phyloP scores from a whole-genome alignment of 2,329 filamentous ascomycete genomes.

The Pyrenophora graminea region DNA sequence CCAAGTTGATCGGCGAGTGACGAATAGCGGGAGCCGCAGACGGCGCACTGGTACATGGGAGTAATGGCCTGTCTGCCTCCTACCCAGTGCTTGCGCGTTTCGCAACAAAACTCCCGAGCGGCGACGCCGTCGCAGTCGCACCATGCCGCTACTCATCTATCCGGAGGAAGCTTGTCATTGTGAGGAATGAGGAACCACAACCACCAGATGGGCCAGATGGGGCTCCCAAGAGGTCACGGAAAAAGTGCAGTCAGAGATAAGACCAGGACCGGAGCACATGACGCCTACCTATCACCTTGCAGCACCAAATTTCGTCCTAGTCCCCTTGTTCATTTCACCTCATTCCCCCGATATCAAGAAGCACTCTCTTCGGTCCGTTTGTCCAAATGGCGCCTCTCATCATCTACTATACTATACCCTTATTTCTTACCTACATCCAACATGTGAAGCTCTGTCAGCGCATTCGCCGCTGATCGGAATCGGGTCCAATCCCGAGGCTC shows the following conservation, averaged over 20 bases:
- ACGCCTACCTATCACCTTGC: too few species aligned
- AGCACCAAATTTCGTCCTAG: too few species aligned
- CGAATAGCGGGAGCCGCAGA: background rate
- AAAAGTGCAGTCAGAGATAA: conserved; percentile 4
- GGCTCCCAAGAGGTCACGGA: too few species aligned
- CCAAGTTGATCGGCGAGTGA: conserved; percentile 8
- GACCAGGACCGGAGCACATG: background rate
- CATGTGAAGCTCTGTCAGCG: too few species aligned
- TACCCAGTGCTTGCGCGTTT: conserved; percentile 10
- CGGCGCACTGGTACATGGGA: background rate
- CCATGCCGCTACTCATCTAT: conserved; percentile 17
- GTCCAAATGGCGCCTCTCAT: background rate
- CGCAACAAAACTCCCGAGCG: conserved; percentile 16
- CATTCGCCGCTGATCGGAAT: too few species aligned
- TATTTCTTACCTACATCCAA: too few species aligned
- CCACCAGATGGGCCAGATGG: too few species aligned
- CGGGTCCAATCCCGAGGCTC: conserved; percentile 1
- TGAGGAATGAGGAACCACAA: too few species aligned
- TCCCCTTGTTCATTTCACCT: background rate
- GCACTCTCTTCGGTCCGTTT: conserved; percentile 4
- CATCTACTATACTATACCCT: too few species aligned
- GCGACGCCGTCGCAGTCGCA: conserved; percentile 20
- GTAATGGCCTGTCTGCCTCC: conserved; percentile 3
- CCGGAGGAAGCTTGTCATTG: background rate
- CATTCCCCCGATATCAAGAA: conserved; percentile 4